Evolutionary conservation across 768 basidiomycete species (phyloP).

Genomic region (Tubosaeta sp.): DNA sequence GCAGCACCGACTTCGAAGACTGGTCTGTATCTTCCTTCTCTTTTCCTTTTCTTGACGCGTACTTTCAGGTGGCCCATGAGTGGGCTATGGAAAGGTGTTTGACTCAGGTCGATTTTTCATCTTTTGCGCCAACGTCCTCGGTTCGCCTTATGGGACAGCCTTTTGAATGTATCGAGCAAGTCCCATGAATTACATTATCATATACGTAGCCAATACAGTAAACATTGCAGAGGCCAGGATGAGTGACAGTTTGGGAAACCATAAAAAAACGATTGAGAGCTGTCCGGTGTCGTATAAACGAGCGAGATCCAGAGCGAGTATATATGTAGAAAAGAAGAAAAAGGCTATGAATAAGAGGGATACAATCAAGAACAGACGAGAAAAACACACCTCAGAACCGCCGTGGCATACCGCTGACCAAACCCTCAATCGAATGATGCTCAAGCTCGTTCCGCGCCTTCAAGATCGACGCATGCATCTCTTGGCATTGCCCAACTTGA

Average conservation of each 20-base stretch:
- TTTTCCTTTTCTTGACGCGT: neutral
- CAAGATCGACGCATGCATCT: slow-evolving; percentile 89
- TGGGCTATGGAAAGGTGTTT: slow-evolving; percentile 90
- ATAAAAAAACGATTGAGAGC: slow-evolving; percentile 1
- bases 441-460: slow-evolving; percentile 96
- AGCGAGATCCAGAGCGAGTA: slow-evolving; percentile 16
- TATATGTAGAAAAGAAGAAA: neutral
- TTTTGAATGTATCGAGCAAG: slow-evolving; percentile 26
- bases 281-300: neutral
- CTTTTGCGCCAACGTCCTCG: slow-evolving; percentile 89
- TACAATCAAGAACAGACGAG: neutral
- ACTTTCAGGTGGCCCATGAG: slow-evolving; percentile 79
- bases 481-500: slow-evolving; percentile 88
- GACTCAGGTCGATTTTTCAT: slow-evolving; percentile 87
- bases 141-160: slow-evolving; percentile 92
- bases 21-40: slow-evolving; percentile 64
- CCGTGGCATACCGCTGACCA: slow-evolving; percentile 54
- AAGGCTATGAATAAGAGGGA: neutral
- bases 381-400: slow-evolving; percentile 39
- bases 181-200: slow-evolving; percentile 25
- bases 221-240: slow-evolving; percentile 2
- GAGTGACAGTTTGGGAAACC: neutral
- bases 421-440: slow-evolving; percentile 91
- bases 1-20: slow-evolving; percentile 95
- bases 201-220: slow-evolving; percentile 27